Base-by-base conservation (phyloP, 2,329 filamentous ascomycete genomes). In the Pseudogymnoascus destructans region DNA sequence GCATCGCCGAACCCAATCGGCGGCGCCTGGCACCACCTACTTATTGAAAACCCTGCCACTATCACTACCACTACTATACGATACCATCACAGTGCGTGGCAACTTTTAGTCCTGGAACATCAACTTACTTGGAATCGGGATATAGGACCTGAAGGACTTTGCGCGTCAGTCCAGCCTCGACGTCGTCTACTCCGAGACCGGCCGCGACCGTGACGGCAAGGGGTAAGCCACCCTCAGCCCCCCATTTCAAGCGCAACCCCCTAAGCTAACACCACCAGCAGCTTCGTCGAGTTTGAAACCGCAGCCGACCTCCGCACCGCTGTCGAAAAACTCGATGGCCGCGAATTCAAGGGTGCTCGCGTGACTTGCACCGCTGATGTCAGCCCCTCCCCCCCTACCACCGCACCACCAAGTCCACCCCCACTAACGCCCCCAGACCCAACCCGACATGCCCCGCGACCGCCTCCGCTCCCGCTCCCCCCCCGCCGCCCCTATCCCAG, bases 141-240 rank as follows among this genome's bases (percentile, higher is more conserved):
- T 85, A 76, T 90, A 98, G 93, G 93, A 98, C 75, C 84, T 98
- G 58, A 98, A 98, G 87, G 93, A 98, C 73, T 98, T 98, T 75
- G 93, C 93, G 63, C 90, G 93, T 71, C 89, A 95, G 73, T 95
- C 92, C 73, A 90, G 90, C 73, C 82, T 95, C 73, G 93, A 97
- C 72, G 93, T 98, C 64, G 93, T 98, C 69, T 98, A 95, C 73
- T 96, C 91, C 64, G 93, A 98, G 76, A 95, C 95, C 61, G 86
- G 85, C 67, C 90, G 92, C 68, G 91, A 95, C 71, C 87, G 86
- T 65, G 89, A 95, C 71, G 89, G 90, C 64, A 89, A 87, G 81
- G 92, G 92, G 90, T 95, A 74, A 74, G 86, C 78, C 61, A 54
- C 61, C 38, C 59, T 17, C 21, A 13, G n/a, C n/a, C n/a, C n/a